phyloP scores from a whole-genome alignment of 768 basidiomycete genomes.

The Termitomyces sp. region DNA sequence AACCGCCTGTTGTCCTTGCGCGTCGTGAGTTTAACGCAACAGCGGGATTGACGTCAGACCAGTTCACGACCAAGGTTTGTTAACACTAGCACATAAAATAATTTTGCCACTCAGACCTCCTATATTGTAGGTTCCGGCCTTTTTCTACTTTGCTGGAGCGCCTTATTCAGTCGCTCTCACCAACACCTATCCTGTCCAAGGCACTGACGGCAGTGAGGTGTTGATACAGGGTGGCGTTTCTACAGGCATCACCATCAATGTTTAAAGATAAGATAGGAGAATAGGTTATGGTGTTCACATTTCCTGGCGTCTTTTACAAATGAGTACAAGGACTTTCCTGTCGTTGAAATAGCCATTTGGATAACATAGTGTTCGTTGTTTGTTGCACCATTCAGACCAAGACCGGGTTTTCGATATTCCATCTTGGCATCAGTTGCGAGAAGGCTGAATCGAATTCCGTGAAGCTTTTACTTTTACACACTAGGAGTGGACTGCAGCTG shows the following conservation, averaged over 20 bases:
- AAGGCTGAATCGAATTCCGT: too few relatives aligned
- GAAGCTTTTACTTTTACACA: background rate
- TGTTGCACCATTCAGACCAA: background rate
- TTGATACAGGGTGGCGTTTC: slow-evolving; percentile 6
- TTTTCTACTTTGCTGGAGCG: slow-evolving; percentile 4
- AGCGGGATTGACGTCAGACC: slow-evolving; percentile 1
- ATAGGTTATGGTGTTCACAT: background rate
- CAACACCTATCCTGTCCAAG: background rate
- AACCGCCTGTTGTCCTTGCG: slow-evolving; percentile 10
- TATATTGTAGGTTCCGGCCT: background rate
- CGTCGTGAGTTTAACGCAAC: slow-evolving; percentile 1
- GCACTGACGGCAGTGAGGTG: slow-evolving; percentile 11
- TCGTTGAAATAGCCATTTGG: background rate
- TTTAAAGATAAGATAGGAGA: background rate
- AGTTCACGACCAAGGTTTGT: slow-evolving; percentile 8
- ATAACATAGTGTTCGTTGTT: background rate
- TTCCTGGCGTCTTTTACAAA: background rate
- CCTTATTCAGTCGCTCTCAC: background rate
- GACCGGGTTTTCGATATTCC: too few relatives aligned
- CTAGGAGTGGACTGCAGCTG: background rate
- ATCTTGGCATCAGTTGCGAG: background rate
- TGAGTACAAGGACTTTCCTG: background rate
- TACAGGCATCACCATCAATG: background rate
- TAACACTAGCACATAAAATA: background rate
- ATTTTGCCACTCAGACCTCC: background rate